Evolutionary conservation across 306 rosid species (phyloP).

Genomic region (Psophocarpus tetragonolobus): DNA sequence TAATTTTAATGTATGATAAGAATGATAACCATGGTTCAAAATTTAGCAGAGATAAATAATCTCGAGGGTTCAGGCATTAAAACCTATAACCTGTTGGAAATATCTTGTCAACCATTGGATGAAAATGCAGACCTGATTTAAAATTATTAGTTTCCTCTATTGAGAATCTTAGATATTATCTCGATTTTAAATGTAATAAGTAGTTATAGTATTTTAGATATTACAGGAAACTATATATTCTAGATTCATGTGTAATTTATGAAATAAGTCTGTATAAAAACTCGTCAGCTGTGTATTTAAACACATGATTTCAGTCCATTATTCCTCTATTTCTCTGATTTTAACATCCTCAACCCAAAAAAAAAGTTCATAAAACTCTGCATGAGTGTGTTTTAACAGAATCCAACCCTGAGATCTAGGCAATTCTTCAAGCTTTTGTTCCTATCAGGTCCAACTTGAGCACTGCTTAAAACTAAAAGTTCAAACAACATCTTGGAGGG

Average conservation of each 20-base stretch:
- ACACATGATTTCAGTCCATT: too few relatives aligned
- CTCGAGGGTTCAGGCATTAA: conserved; percentile 41
- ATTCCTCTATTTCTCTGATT: too few relatives aligned
- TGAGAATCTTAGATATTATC: too few relatives aligned
- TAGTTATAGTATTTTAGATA: too few relatives aligned
- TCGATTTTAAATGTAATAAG: too few relatives aligned
- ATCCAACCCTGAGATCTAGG: conserved; percentile 67
- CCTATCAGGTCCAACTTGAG: conserved; percentile 99
- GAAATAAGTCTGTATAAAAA: too few relatives aligned
- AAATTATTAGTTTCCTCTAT: conserved; percentile 20
- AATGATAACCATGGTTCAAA: conserved; percentile 9
- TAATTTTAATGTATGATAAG: neutral
- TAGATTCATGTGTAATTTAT: too few relatives aligned
- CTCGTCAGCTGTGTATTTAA: too few relatives aligned
- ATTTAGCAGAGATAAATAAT: too few relatives aligned
- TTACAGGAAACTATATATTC: too few relatives aligned
- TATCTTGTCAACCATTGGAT: conserved; percentile 37
- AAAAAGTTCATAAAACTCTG: neutral
- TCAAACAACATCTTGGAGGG: conserved; percentile 77
- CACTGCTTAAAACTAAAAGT: conserved; percentile 80
- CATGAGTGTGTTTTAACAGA: neutral
- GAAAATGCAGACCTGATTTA: conserved; percentile 78
- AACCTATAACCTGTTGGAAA: conserved; percentile 44
- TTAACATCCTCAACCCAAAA: too few relatives aligned
- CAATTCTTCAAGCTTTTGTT: conserved; percentile 92